Evolutionary conservation across 2,329 filamentous ascomycete genomes (phyloP).

Genomic region (Hymenoscyphus albidus): DNA sequence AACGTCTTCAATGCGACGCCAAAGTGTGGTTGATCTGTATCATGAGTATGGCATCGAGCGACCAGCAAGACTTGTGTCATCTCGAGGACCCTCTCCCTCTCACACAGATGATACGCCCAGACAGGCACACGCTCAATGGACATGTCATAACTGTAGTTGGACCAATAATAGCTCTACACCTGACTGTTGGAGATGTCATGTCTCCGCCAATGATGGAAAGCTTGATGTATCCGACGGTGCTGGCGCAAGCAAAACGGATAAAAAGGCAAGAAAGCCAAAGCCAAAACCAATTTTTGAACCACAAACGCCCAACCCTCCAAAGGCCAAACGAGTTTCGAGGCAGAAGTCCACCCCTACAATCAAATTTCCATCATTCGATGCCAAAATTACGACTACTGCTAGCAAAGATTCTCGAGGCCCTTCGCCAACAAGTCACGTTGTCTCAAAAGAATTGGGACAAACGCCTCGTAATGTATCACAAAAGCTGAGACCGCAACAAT

Average conservation of each 20-base stretch:
- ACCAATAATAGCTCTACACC: slow-evolving; percentile 37
- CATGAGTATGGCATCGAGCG: slow-evolving; percentile 44
- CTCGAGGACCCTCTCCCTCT: slow-evolving; percentile 37
- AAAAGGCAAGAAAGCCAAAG: neutral
- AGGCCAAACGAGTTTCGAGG: neutral
- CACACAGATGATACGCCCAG: slow-evolving; percentile 30
- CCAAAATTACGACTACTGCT: neutral
- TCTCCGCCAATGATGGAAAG: neutral
- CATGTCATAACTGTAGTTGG: slow-evolving; percentile 50
- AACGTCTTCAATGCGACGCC: slow-evolving; percentile 37
- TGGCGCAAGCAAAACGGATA: neutral
- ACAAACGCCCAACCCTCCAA: neutral
- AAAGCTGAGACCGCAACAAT: neutral
- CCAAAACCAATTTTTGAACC: neutral
- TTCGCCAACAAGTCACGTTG: neutral
- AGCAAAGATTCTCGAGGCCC: neutral
- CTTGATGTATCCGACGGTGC: neutral
- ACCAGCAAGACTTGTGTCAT: slow-evolving; percentile 39
- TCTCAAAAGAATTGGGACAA: neutral
- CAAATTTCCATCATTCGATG: slow-evolving; percentile 14
- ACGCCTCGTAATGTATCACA: neutral
- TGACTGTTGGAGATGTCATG: slow-evolving; percentile 46
- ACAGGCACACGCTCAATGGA: slow-evolving; percentile 28
- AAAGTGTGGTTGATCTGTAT: slow-evolving; percentile 47
- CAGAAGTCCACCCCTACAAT: neutral